Evolutionary conservation across 1,139 yeast species (phyloP).

Genomic region (Sugiyamaella pinicola): DNA sequence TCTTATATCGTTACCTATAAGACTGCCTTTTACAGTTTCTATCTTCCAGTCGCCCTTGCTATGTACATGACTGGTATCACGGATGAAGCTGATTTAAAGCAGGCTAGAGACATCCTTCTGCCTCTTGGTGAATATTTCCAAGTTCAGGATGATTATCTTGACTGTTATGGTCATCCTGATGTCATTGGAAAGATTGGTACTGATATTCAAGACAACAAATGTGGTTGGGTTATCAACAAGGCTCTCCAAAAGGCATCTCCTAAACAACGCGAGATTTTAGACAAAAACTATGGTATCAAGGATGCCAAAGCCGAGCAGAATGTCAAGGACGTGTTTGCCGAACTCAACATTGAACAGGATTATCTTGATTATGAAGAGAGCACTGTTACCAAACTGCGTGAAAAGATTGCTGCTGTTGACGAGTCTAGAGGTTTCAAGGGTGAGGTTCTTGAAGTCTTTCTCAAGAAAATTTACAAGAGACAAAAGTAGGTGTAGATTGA

Average conservation of each 20-base stretch:
- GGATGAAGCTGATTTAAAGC: conserved; percentile 73
- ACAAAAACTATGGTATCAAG: conserved; percentile 87
- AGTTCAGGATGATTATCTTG: conserved; percentile 96
- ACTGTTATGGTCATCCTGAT: conserved; percentile 96
- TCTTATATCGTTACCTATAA: conserved; percentile 94
- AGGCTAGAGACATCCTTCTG: conserved; percentile 82
- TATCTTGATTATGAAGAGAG: conserved; percentile 84
- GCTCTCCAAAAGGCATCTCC: conserved; percentile 79
- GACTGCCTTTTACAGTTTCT: conserved; percentile 97
- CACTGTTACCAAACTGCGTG: conserved; percentile 63
- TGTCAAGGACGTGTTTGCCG: conserved; percentile 74
- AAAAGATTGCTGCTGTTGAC: conserved; percentile 69
- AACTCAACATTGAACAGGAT: conserved; percentile 68
- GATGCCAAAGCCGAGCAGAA: conserved; percentile 66
- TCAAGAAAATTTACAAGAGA: conserved; percentile 92
- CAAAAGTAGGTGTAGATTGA: conserved; percentile 55
- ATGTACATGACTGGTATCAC: conserved; percentile 88
- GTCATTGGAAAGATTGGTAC: conserved; percentile 99
- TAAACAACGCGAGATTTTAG: conserved; percentile 80
- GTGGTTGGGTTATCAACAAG: conserved; percentile 96
- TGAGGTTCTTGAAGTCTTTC: conserved; percentile 78
- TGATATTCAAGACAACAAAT: conserved; percentile 96
- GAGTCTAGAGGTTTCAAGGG: conserved; percentile 91
- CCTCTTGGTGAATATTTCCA: conserved; percentile 99
- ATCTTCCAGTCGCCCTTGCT: conserved; percentile 95